A percentile compares a stretch with the other conserved stretches of the same genome.
Conservation (phyloP, 805 yeast species). For the Teunomyces stri region DNA sequence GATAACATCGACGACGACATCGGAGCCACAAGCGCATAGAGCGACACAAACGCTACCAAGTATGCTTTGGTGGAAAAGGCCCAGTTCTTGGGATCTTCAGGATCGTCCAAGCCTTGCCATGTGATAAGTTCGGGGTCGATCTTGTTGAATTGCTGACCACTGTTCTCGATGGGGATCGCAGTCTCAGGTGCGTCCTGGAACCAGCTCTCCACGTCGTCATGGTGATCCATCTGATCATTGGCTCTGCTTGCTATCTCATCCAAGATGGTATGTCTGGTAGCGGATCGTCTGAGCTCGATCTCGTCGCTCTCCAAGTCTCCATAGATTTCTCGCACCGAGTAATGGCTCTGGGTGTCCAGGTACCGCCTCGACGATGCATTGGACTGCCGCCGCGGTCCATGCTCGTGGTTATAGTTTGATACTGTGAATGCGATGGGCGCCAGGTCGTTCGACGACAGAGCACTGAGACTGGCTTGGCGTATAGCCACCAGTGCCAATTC, state of each 20-base stretch:
- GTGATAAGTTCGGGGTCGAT: conserved; percentile 67
- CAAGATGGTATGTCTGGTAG: conserved; percentile 30
- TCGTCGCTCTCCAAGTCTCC: conserved; percentile 30
- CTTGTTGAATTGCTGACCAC: conserved; percentile 52
- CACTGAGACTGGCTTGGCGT: conserved; percentile 3
- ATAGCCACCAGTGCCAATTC: conserved; percentile 1
- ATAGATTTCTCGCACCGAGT: conserved; percentile 30
- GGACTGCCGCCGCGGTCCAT: conserved; percentile 15
- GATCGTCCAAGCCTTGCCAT: conserved; percentile 65
- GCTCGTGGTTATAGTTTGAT: background rate
- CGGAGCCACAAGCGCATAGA: conserved; percentile 59
- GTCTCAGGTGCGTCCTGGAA: conserved; percentile 17
- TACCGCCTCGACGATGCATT: conserved; percentile 10
- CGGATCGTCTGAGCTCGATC: conserved; percentile 28
- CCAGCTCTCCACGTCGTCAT: conserved; percentile 6
- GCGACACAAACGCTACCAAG: conserved; percentile 46
- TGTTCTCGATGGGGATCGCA: conserved; percentile 35
- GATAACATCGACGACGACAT: conserved; percentile 61
- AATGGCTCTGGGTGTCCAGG: conserved; percentile 8
- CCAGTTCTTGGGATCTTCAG: conserved; percentile 64
- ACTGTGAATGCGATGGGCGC: conserved; percentile 2
- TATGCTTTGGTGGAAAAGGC: conserved; percentile 35
- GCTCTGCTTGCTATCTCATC: conserved; percentile 13
- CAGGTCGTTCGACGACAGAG: conserved; percentile 14
- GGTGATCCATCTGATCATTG: conserved; percentile 6